Evolutionary conservation across 768 basidiomycete species (phyloP), one percentile per base, ranked within the genome.

Genomic region (Lactarius sp.): DNA sequence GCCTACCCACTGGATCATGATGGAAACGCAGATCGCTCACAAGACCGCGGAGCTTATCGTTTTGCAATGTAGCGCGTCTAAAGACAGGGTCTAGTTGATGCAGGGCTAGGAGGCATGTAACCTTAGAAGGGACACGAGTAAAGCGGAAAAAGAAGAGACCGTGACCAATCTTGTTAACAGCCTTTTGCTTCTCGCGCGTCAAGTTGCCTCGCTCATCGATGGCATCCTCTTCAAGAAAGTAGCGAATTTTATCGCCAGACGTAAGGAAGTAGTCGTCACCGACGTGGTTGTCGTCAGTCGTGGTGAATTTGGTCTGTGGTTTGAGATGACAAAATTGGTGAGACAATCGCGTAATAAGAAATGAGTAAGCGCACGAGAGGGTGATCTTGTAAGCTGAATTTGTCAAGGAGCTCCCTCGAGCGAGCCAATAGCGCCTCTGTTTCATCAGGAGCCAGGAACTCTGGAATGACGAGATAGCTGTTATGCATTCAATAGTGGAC

Each of bases 151-250:
- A 39, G 18, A 5, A 62, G 68, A 16, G 53, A 90, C 92, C 92
- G 72, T 94, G 92, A 2, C 92, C 90, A 65, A 95, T 94, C 82
- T 99, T 99, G 76, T 99, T 99, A 33, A 98, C 90, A 0, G 92
- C 85, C 69, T 82, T 84, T 52, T 85, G 77, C 73, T 91, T 91
- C 60, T 84, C 82, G 61, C 84, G 78, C 1, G 80, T 81, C 73
- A 99, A 81, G 69, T 85, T 86, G 2, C 92, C 89, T 37, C 83
- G 73, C 31, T 76, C 69, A 64, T 86, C 82, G 6, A 97, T 78
- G 0, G 95, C 93, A 55, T 88, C 92, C 68, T 92, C 87, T 72
- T 98, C 97, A 50, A 99, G 78, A 75, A 99, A 98, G 74, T 87
- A 98, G 6, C 90, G 86, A 64, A 98, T 92, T 80, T 97, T 97